Evolutionary conservation across 2,329 filamentous ascomycete species (phyloP).

Genomic region (Bipolaris cookei): DNA sequence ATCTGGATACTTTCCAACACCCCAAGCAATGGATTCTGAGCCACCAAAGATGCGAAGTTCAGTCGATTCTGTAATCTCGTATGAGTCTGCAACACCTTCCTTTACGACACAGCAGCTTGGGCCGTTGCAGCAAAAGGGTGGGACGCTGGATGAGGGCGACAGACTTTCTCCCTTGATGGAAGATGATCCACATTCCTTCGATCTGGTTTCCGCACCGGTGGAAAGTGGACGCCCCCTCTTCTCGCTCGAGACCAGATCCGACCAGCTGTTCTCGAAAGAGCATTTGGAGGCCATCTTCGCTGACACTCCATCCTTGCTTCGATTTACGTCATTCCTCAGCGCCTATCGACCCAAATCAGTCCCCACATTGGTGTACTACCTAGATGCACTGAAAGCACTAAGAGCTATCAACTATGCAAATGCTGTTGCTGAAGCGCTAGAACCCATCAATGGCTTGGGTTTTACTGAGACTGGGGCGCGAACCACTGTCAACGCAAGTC

Average conservation of each 20-base stretch:
- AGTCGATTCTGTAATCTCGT: conserved; percentile 46
- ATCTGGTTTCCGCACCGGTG: conserved; percentile 57
- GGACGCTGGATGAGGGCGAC: conserved; percentile 50
- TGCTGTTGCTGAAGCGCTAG: conserved; percentile 67
- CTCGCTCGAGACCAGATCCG: conserved; percentile 68
- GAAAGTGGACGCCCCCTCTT: conserved; percentile 47
- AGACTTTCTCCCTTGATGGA: conserved; percentile 57
- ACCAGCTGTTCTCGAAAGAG: conserved; percentile 68
- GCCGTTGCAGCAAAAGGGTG: conserved; percentile 53
- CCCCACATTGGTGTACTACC: conserved; percentile 71
- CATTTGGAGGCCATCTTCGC: conserved; percentile 71
- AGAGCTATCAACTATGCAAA: conserved; percentile 75
- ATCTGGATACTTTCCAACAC: conserved; percentile 5
- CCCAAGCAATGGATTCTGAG: conserved; percentile 23
- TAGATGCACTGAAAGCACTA: conserved; percentile 73
- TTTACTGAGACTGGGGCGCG: conserved; percentile 61
- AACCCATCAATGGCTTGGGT: conserved; percentile 61
- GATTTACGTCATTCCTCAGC: conserved; percentile 72
- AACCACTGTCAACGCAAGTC: conserved; percentile 62
- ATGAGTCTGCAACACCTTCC: conserved; percentile 44
- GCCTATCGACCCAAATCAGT: conserved; percentile 66
- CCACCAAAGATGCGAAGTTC: conserved; percentile 41
- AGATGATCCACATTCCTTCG: conserved; percentile 61
- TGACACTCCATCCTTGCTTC: conserved; percentile 66
- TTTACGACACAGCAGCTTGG: conserved; percentile 44